Evolutionary conservation across 1,139 yeast species (phyloP), one percentile per base, ranked within the genome.

Genomic region (Pichia sp.): DNA sequence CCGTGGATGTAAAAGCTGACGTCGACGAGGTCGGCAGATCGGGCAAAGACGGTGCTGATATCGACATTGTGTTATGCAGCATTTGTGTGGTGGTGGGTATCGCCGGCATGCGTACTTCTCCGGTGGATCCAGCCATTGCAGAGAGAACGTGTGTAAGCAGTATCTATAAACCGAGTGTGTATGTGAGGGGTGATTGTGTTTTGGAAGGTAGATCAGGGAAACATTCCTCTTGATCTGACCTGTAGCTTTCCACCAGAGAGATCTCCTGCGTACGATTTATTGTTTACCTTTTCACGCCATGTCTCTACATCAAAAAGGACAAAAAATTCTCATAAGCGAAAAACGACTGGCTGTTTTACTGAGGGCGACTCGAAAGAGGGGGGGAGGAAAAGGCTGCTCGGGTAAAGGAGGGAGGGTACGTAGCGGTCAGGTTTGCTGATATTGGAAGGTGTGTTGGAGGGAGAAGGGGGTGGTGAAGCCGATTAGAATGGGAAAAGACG

Each of bases 51-150:
- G 32, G 19, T 10, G 34, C 30, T 8, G 15, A 5, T 44, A 44
- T 19, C 19, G 47, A 44, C 32, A 44, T 8, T 2, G 36, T 19
- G 38, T 31, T 31, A 45, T 42, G n/a, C 3, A 32, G 10, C 15
- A 19, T 19, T 16, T 30, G 11, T 6, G 41, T n/a, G 15, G 13
- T 36, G 6, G 49, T 10, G 8, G 43, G 31, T n/a, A 36, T 3
- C 30, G 32, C 19, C 29, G 13, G 26, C 10, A 23, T 36, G 16
- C 32, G 8, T 13, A n/a, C 23, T 13, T 29, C 32, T 23, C 41
- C 41, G 15, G 41, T 48, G 51, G 51, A 41, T 48, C 51, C 46
- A 48, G 46, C 51, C 46, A 48, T 48, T 30, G 19, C 36, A 48
- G 31, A 48, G 38, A 48, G 41, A 36, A 47, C 29, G 7, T 15